A percentile compares a stretch with the other conserved stretches of the same genome.
Evolutionary conservation across 2,329 filamentous ascomycete genomes (phyloP).

Genomic region (Penicillium italicum): DNA sequence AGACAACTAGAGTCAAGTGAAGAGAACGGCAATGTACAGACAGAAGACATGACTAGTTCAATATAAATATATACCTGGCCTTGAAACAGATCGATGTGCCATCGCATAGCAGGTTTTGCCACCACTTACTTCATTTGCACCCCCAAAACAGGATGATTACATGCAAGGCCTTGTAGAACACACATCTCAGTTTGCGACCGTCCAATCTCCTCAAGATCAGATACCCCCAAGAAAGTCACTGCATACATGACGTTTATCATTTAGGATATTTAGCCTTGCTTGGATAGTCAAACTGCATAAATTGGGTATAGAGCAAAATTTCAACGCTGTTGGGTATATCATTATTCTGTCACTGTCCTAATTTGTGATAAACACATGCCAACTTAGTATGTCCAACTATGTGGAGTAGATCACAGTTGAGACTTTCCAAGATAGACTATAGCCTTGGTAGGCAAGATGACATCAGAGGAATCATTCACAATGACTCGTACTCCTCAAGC

Average conservation of each 20-base stretch:
- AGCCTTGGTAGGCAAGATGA: background rate
- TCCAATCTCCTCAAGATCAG: background rate
- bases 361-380: background rate
- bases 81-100: too few species aligned
- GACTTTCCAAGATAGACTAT: background rate
- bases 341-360: background rate
- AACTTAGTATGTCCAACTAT: background rate
- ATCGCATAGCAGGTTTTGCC: too few species aligned
- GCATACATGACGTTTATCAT: background rate
- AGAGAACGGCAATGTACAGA: background rate
- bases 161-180: background rate
- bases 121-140: background rate
- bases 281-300: background rate
- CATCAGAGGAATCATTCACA: background rate
- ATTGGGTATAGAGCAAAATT: background rate
- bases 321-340: background rate
- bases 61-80: too few species aligned
- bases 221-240: background rate
- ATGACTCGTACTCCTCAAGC: constrained; percentile 35
- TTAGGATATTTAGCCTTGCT: background rate
- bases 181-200: background rate
- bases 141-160: background rate
- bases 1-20: background rate
- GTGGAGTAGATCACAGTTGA: background rate
- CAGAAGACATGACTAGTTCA: background rate